phyloP scores from a whole-genome alignment of 805 yeast species.

The Grigorovia yakushimaensis region DNA sequence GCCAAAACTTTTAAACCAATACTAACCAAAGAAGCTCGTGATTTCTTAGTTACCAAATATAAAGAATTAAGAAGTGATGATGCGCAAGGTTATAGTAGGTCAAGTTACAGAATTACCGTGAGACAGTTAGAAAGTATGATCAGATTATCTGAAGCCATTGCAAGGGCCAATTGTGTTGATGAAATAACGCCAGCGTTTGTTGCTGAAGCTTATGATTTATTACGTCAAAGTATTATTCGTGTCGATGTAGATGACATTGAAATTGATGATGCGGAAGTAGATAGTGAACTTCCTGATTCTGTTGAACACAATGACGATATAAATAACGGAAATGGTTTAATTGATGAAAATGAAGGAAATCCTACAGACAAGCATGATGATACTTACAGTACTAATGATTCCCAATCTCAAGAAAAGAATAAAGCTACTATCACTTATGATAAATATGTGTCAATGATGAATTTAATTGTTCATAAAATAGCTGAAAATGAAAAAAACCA shows the following conservation, averaged over 20 bases:
- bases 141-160: conserved; percentile 90
- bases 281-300: not conserved
- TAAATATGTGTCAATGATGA: conserved; percentile 77
- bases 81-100: conserved; percentile 69
- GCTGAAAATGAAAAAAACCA: conserved; percentile 44
- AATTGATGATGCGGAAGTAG: conserved; percentile 54
- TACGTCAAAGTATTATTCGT: conserved; percentile 84
- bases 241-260: conserved; percentile 92
- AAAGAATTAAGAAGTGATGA: conserved; percentile 83
- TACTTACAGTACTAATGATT: conserved; percentile 25
- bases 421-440: conserved; percentile 67
- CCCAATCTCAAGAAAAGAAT: conserved; percentile 13
- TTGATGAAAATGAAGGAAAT: conserved; percentile 3
- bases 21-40: conserved; percentile 74
- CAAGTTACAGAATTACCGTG: conserved; percentile 89
- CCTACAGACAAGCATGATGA: conserved; percentile 1
- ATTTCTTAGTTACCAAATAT: conserved; percentile 64
- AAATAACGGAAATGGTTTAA: conserved; percentile 17
- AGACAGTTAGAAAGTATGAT: conserved; percentile 94
- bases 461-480: conserved; percentile 58
- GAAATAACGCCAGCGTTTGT: conserved; percentile 78
- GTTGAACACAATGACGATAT: conserved; percentile 2
- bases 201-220: conserved; percentile 82
- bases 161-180: conserved; percentile 91
- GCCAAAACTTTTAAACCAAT: conserved; percentile 90